Base-by-base conservation (phyloP, 2,329 filamentous ascomycete genomes). In the Fusarium armeniacum region DNA sequence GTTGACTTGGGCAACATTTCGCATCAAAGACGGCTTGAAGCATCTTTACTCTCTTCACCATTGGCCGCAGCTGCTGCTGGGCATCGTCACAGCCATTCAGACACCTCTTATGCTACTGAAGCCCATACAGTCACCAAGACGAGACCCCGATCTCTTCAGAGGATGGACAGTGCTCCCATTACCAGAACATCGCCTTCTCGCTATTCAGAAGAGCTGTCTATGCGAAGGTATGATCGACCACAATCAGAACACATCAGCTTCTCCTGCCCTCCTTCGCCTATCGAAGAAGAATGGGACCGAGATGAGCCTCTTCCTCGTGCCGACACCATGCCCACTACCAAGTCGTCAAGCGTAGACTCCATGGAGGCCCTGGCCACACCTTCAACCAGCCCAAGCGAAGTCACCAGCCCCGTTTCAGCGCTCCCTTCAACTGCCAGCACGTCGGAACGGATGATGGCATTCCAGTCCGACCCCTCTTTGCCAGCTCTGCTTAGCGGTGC, bases 391-490 rank as follows among this genome's bases (percentile, higher is more conserved):
- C 85, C 86, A 0, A 86, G 85, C 71, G 86, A 87, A 55, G 78
- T 83, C 3, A 79, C 82, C 6, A 86, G 85, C 64, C 85, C 86
- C 6, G 77, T 84, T 7, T 83, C 81, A 22, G 78, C 80, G 4
- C 80, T 80, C 44, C 76, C 76, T 9, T 77, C 80, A 6, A 78
- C 78, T 24, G 82, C 82, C 63, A 80, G 79, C n/a, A 75, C 80
- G 2, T 81, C 83, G 5, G 84, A 85, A 8, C 80, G 83, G 11
- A 84, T 85, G 71, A 73, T 85, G 18, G 81, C 81, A 4, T 90
- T 89, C 75, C 87, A 86, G 58, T 90, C 88, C 5, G 88, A 90
- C 54, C 88, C 88, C 0, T 91, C 89, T 7, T 78, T 91, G 4
- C 89, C 89, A 13, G 88, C 88, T 9, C 79, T 90, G 10, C 81